phyloP scores from a whole-genome alignment of 2,329 filamentous ascomycete genomes.

The Plenodomus biglobosus region DNA sequence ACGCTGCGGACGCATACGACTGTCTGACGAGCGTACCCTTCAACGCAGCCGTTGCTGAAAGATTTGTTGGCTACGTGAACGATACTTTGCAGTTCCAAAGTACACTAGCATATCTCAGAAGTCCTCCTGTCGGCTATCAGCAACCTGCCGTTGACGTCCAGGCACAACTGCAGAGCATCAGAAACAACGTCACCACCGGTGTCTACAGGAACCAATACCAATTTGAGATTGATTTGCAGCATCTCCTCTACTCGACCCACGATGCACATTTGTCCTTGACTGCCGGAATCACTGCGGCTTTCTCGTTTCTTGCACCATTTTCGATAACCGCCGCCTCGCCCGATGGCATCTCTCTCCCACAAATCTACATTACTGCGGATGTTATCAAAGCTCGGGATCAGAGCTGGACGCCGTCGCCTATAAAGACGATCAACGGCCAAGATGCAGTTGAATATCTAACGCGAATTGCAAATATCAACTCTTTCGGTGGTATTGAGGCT shows the following conservation, averaged over 20 bases:
- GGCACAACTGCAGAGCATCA: constrained; percentile 30
- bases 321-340: constrained; percentile 26
- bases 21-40: constrained; percentile 53
- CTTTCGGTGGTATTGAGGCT: constrained; percentile 42
- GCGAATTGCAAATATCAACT: constrained; percentile 30
- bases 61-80: constrained; percentile 51
- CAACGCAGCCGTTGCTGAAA: constrained; percentile 46
- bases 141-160: constrained; percentile 44
- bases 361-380: constrained; percentile 38
- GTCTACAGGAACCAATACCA: constrained; percentile 44
- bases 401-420: constrained; percentile 24
- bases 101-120: constrained; percentile 47
- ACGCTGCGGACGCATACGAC: constrained; percentile 11
- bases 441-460: constrained; percentile 28
- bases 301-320: constrained; percentile 28
- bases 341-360: constrained; percentile 30
- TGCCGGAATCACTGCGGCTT: constrained; percentile 31
- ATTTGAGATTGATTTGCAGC: constrained; percentile 43
- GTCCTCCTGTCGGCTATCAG: constrained; percentile 47
- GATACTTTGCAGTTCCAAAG: constrained; percentile 51
- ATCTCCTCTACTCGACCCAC: constrained; percentile 31
- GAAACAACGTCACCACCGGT: constrained; percentile 21
- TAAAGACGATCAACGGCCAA: constrained; percentile 30
- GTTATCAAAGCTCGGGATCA: constrained; percentile 24
- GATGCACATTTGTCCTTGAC: constrained; percentile 37